A percentile compares a stretch with the other conserved stretches of the same genome.
Conservation (phyloP, 345 rosid species). For the Populus pruinosa region DNA sequence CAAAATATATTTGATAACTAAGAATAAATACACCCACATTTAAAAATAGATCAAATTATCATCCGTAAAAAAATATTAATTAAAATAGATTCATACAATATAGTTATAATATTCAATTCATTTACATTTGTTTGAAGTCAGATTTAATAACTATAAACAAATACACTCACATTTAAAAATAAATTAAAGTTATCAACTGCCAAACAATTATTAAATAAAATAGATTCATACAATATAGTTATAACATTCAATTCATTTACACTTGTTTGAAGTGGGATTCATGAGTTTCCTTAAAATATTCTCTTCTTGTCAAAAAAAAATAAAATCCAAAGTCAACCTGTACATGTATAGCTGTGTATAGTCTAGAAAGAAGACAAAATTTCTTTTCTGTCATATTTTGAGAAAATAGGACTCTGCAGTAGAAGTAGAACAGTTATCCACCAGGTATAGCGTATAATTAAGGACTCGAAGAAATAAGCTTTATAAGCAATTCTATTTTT, state of each 20-base stretch:
- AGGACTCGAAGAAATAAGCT: neutral
- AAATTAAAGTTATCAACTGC: too few species aligned
- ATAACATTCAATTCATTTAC: neutral
- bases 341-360: neutral
- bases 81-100: neutral
- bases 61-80: neutral
- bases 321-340: neutral
- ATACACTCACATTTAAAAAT: too few species aligned
- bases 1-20: too few species aligned
- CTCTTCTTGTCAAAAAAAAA: neutral
- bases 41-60: too few species aligned
- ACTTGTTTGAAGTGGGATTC: neutral
- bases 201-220: neutral
- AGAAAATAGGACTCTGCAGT: neutral
- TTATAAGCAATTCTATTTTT: neutral
- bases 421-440: neutral
- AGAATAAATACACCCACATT: too few species aligned
- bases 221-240: neutral
- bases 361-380: neutral
- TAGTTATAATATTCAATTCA: neutral
- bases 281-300: neutral
- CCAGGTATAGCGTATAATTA: neutral
- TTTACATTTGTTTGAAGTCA: neutral
- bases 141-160: too few species aligned
- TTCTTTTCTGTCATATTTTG: neutral